These are phyloP conservation scores for Talaromyces rugulosus DNA, from an alignment of 2,329 filamentous ascomycete species.

Conservation along the genomic window DNA sequence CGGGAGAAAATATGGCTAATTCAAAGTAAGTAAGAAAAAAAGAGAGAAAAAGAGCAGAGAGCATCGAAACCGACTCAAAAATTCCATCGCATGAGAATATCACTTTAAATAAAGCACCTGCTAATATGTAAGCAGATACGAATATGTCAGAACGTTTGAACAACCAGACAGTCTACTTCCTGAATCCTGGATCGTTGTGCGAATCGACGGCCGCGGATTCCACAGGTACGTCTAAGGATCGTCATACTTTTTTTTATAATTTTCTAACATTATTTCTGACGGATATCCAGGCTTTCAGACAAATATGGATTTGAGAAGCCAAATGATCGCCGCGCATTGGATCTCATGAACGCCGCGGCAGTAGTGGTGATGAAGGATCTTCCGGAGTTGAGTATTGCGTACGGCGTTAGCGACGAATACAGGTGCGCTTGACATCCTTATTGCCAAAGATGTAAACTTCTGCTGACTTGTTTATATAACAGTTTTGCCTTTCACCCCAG, in stretches of 20 bases:
- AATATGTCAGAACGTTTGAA: slow-evolving; percentile 91
- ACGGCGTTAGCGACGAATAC: slow-evolving; percentile 93
- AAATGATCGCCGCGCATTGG: slow-evolving; percentile 79
- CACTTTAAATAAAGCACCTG: neutral
- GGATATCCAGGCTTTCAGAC: slow-evolving; percentile 58
- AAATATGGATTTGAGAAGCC: slow-evolving; percentile 87
- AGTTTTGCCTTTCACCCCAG: slow-evolving; percentile 88
- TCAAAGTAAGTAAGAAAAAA: slow-evolving; percentile 28
- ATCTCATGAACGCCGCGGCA: slow-evolving; percentile 95
- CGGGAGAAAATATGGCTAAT: slow-evolving; percentile 30
- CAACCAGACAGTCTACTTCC: slow-evolving; percentile 73
- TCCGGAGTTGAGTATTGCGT: slow-evolving; percentile 80
- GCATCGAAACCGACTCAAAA: neutral
- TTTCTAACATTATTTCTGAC: neutral
- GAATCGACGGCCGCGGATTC: slow-evolving; percentile 91
- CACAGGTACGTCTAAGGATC: slow-evolving; percentile 63
- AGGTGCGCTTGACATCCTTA: slow-evolving; percentile 33
- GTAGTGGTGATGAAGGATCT: slow-evolving; percentile 76
- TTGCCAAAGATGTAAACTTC: neutral
- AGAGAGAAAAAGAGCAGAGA: neutral
- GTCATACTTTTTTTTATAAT: slow-evolving; percentile 3
- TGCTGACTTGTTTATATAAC: neutral
- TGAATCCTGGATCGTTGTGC: slow-evolving; percentile 93
- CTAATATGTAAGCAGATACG: slow-evolving; percentile 58
- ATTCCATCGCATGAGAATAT: too few relatives aligned